Evolutionary conservation across 257 asterid species (phyloP).

Genomic region (Jacaranda copaia): DNA sequence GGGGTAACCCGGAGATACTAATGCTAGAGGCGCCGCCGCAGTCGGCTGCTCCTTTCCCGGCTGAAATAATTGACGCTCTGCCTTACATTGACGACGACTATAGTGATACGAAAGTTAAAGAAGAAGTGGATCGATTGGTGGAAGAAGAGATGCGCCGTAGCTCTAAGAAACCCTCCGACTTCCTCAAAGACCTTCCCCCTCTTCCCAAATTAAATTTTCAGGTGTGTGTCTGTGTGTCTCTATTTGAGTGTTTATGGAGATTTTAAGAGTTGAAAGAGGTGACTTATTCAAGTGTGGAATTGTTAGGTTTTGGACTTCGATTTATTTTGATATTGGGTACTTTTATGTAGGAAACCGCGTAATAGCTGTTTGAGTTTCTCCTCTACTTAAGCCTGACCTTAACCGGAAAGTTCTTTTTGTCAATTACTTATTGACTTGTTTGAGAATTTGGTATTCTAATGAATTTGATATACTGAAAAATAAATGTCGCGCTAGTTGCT

Average conservation of each 20-base stretch:
- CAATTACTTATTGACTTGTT: constrained; percentile 13
- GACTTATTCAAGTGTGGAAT: background rate
- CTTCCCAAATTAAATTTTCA: constrained; percentile 67
- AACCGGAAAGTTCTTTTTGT: background rate
- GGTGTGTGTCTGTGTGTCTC: constrained; percentile 46
- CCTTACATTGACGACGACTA: constrained; percentile 98
- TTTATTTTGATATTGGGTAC: background rate
- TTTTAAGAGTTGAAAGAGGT: background rate
- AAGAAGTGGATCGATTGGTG: constrained; percentile 88
- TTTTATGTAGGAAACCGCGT: background rate
- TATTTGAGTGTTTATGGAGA: background rate
- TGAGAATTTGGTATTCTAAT: background rate
- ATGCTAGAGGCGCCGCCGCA: constrained; percentile 95
- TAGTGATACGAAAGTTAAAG: constrained; percentile 75
- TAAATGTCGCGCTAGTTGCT: background rate
- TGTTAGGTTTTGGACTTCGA: constrained; percentile 23
- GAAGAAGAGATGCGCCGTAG: constrained; percentile 95
- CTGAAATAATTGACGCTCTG: constrained; percentile 81
- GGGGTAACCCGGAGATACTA: constrained; percentile 57
- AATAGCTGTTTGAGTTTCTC: background rate
- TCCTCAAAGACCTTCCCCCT: constrained; percentile 89
- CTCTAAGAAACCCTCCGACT: constrained; percentile 89
- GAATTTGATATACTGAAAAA: constrained; percentile 6
- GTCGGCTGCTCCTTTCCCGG: constrained; percentile 51
- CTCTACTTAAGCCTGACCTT: constrained; percentile 2